Conservation (phyloP, 805 yeast species). For the Pichia scutulata region DNA sequence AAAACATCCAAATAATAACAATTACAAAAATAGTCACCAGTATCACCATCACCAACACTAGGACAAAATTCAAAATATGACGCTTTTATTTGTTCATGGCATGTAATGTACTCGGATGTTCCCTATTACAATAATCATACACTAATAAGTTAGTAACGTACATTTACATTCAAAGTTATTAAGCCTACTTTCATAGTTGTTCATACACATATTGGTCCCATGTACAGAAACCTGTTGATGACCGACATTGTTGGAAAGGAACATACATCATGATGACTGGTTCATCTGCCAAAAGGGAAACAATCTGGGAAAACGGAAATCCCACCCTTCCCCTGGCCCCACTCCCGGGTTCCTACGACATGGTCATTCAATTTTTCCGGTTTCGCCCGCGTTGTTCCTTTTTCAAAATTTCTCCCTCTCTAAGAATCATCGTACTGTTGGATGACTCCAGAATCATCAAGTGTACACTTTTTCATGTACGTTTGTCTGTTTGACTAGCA, state of each 20-base stretch:
- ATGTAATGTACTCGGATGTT: conserved; percentile 18
- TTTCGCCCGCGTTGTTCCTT: too few species aligned
- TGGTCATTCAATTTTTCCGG: too few species aligned
- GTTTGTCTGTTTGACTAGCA: too few species aligned
- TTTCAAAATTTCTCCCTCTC: too few species aligned
- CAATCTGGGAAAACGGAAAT: too few species aligned
- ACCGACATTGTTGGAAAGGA: neutral
- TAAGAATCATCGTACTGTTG: neutral
- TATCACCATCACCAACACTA: neutral
- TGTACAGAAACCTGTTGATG: neutral
- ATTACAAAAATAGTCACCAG: conserved; percentile 22
- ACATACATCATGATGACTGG: too few species aligned
- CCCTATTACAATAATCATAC: conserved; percentile 12
- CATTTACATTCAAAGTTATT: too few species aligned
- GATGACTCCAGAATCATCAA: too few species aligned
- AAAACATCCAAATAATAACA: conserved; percentile 24
- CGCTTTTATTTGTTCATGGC: conserved; percentile 12
- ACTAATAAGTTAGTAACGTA: neutral
- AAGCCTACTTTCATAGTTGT: neutral
- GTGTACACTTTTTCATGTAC: too few species aligned
- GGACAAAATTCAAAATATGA: conserved; percentile 6
- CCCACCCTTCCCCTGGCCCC: too few species aligned
- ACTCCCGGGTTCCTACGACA: too few species aligned
- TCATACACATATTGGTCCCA: conserved; percentile 6
- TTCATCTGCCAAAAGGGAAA: too few species aligned